phyloP scores from a whole-genome alignment of 169 alveolate species.

The Plasmodium knowlesi region DNA sequence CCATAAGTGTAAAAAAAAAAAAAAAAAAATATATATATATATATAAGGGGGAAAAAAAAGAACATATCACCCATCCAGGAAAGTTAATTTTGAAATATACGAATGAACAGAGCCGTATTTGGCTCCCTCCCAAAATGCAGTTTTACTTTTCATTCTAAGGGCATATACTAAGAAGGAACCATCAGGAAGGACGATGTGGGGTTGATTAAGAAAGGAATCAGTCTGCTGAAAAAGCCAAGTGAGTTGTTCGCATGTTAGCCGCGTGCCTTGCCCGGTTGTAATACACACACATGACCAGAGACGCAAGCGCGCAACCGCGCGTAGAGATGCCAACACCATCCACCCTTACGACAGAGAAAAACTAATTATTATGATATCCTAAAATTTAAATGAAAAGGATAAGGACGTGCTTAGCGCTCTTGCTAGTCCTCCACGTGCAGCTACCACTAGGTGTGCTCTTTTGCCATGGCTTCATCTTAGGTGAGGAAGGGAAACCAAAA shows the following conservation, averaged over 20 bases:
- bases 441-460: neutral
- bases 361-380: neutral
- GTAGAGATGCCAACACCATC: neutral
- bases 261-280: neutral
- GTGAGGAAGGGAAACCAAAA: neutral
- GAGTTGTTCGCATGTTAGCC: neutral
- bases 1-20: neutral
- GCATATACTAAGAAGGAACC: neutral
- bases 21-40: too few relatives aligned
- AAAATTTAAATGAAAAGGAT: conserved; percentile 19
- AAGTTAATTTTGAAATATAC: neutral
- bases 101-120: neutral
- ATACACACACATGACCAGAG: neutral
- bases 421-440: neutral
- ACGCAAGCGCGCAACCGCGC: neutral
- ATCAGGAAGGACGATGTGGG: neutral
- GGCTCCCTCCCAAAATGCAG: neutral
- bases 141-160: neutral
- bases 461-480: neutral
- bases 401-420: neutral
- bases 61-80: neutral
- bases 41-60: neutral
- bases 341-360: neutral
- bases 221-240: neutral
- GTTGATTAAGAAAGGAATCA: neutral